Evolutionary conservation across 208 protist species (phyloP).

Genomic region (Leptomonas seymouri): DNA sequence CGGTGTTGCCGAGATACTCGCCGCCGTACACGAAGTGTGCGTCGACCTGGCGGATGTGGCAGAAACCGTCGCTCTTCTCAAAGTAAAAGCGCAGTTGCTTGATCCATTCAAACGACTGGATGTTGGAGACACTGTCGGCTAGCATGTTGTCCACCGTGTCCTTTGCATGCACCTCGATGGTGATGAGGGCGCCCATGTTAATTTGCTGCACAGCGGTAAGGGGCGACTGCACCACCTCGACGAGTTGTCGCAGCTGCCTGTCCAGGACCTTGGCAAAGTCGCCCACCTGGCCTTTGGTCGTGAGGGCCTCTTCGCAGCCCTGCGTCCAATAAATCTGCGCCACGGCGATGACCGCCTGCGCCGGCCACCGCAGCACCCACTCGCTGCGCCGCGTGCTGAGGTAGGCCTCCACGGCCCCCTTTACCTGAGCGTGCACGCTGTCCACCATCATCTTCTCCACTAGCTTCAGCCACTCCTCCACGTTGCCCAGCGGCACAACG

Average conservation of each 20-base stretch:
- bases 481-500: constrained; percentile 93
- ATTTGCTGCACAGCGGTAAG: constrained; percentile 84
- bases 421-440: constrained; percentile 82
- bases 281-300: constrained; percentile 63
- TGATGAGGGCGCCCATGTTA: constrained; percentile 97
- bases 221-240: constrained; percentile 92
- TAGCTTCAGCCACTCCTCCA: constrained; percentile 96
- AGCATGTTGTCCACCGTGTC: constrained; percentile 93
- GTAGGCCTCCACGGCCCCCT: constrained; percentile 69
- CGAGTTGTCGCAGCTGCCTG: constrained; percentile 87
- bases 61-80: constrained; percentile 77
- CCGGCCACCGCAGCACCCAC: constrained; percentile 93
- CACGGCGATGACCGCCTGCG: constrained; percentile 92
- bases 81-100: constrained; percentile 98
- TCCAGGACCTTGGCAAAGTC: constrained; percentile 67
- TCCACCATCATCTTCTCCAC: constrained; percentile 95
- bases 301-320: constrained; percentile 91
- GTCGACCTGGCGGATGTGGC: constrained; percentile 95
- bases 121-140: constrained; percentile 51
- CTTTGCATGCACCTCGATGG: constrained; percentile 97
- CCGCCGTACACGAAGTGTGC: constrained; percentile 95
- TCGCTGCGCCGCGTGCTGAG: constrained; percentile 59
- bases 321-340: constrained; percentile 96
- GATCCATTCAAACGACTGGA: constrained; percentile 97
- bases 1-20: constrained; percentile 98